Evolutionary conservation across 2,329 filamentous ascomycete genomes (phyloP).

Genomic region (Aspergillus tamarii): DNA sequence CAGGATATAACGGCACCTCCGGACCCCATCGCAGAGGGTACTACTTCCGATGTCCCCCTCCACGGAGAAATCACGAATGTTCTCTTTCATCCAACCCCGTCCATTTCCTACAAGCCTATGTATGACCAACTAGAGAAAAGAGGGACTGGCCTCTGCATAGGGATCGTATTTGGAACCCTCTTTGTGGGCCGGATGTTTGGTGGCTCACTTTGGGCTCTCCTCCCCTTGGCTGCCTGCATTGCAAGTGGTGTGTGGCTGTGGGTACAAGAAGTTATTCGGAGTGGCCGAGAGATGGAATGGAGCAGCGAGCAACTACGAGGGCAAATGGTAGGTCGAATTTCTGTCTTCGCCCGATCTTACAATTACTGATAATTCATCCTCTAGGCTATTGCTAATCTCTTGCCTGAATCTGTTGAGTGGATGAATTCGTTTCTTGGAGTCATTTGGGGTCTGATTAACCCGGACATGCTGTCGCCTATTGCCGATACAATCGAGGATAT

Average conservation of each 20-base stretch:
- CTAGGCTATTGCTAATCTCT: conserved; percentile 78
- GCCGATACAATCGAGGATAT: conserved; percentile 95
- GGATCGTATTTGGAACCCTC: conserved; percentile 73
- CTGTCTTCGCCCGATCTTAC: not conserved
- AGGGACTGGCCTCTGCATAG: conserved; percentile 70
- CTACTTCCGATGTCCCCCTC: conserved; percentile 92
- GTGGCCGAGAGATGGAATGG: conserved; percentile 85
- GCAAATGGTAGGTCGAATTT: conserved; percentile 60
- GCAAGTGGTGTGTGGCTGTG: conserved; percentile 82
- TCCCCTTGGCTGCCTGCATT: conserved; percentile 73
- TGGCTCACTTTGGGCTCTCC: conserved; percentile 72
- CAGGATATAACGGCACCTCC: conserved; percentile 92
- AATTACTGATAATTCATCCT: not conserved
- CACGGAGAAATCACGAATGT: conserved; percentile 96
- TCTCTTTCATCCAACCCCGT: conserved; percentile 91
- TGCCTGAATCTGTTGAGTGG: conserved; percentile 94
- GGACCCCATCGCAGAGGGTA: conserved; percentile 77
- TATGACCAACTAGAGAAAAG: conserved; percentile 75
- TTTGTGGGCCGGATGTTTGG: conserved; percentile 80
- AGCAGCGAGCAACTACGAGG: conserved; percentile 82
- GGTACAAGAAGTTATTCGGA: conserved; percentile 83
- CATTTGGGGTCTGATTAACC: conserved; percentile 89
- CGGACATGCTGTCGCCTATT: conserved; percentile 88
- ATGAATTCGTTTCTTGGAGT: conserved; percentile 86
- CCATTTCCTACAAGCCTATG: conserved; percentile 87